phyloP scores from a whole-genome alignment of 306 rosid species.

The Corylus avellana region DNA sequence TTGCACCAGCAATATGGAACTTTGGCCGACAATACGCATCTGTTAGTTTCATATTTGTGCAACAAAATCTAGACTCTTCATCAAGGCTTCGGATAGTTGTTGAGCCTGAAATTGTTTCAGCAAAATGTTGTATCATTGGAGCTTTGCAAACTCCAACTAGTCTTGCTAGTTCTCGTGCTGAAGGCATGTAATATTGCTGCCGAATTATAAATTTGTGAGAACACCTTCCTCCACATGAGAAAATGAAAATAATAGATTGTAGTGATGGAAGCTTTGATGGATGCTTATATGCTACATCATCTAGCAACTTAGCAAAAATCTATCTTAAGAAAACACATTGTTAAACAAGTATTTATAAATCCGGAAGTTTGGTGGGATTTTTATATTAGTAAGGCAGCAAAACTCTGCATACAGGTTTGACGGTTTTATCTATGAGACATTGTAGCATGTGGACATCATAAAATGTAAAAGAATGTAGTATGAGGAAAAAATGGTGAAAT shows the following conservation, averaged over 20 bases:
- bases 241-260: neutral
- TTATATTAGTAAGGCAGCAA: neutral
- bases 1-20: constrained; percentile 67
- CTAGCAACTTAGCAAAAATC: neutral
- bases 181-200: constrained; percentile 76
- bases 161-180: constrained; percentile 82
- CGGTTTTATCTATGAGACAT: neutral
- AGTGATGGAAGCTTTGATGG: neutral
- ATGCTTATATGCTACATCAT: neutral
- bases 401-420: neutral
- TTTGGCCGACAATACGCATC: constrained; percentile 73
- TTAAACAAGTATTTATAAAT: neutral
- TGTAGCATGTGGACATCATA: neutral
- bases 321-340: neutral
- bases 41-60: constrained; percentile 64
- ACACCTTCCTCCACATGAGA: neutral
- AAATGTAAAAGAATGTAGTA: neutral
- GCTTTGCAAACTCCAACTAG: constrained; percentile 83
- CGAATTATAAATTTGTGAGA: constrained; percentile 21
- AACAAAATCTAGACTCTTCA: constrained; percentile 68
- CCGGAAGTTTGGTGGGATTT: neutral
- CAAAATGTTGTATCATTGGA: constrained; percentile 80
- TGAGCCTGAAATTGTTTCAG: constrained; percentile 81
- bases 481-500: neutral
- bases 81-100: constrained; percentile 86